These are phyloP conservation scores for Fusarium falciforme DNA, from an alignment of 2,329 filamentous ascomycete species.

Conservation along the genomic window DNA sequence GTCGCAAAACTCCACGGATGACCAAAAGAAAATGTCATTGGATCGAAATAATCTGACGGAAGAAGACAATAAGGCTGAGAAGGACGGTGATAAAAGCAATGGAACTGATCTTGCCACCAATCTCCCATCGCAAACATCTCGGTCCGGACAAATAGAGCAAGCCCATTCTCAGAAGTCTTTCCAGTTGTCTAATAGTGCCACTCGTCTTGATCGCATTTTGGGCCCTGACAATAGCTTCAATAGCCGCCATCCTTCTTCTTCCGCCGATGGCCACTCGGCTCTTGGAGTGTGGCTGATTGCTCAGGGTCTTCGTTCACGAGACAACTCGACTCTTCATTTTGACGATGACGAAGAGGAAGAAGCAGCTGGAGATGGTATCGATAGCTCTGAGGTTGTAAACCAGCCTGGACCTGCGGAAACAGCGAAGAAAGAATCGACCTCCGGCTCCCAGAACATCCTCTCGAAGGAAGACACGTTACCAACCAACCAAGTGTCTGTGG, in stretches of 20 bases:
- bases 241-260: conserved; percentile 45
- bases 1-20: neutral
- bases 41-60: neutral
- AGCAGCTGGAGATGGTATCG: neutral
- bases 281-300: conserved; percentile 53
- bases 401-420: neutral
- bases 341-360: conserved; percentile 35
- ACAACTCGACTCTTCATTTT: conserved; percentile 35
- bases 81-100: neutral
- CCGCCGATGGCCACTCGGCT: conserved; percentile 49
- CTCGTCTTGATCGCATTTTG: conserved; percentile 36
- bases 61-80: neutral
- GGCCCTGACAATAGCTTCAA: conserved; percentile 44
- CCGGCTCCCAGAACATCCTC: neutral
- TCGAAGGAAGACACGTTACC: neutral
- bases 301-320: conserved; percentile 46
- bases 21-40: neutral
- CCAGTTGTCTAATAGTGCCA: conserved; percentile 31
- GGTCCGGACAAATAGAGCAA: conserved; percentile 11
- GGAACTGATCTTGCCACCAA: neutral
- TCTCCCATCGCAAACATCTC: neutral
- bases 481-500: neutral
- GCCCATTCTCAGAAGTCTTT: conserved; percentile 25
- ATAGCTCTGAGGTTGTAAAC: neutral
- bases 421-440: neutral